Evolutionary conservation across 208 protist genomes (phyloP), one percentile per base, ranked within the genome.

Genomic region (Trichomonas vaginalis): DNA sequence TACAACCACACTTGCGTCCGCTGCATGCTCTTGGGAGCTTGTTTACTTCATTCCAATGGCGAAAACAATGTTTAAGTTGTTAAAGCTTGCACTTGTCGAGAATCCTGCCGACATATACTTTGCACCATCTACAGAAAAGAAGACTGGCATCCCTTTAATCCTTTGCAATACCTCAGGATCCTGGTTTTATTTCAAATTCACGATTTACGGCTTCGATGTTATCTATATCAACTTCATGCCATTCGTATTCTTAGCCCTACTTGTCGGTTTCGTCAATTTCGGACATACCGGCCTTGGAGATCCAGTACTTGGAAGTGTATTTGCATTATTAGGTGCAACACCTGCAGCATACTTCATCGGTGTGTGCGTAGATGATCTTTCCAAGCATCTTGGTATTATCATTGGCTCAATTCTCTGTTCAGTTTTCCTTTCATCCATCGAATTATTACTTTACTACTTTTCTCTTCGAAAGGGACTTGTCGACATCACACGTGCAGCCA

Each of bases 331-430:
- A 3, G 86, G 86, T 39, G 86, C 86, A 12, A 40, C 46, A 48
- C 86, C 86, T n/a, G 42, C 40, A 15, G 86, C 86, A 8, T 92
- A 92, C 46, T 14, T 92, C n/a, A 92, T 92, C 37, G 86, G 86
- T 45, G 45, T 92, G 12, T 92, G 86, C 37, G 86, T 92, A 35
- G 86, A 92, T 51, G 86, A 92, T 47, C 46, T 92, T n/a, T 92
- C 86, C 0, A 42, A 92, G 42, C 12, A 48, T 48, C n/a, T 92
- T 40, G 86, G 86, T 35, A 23, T 92, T 39, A 45, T 92, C 8
- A 23, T 92, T 21, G 86, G 86, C 37, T 42, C 86, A 27, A 92
- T 92, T 10, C 46, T 92, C 2, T 48, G 45, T 42, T 48, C 45
- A 49, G 27, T 51, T 0, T 92, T 92, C 46, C 37, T 92, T n/a